These are phyloP conservation scores for Hordeum marinum DNA, from an alignment of 176 grass and related monocot species.

Conservation along the genomic window DNA sequence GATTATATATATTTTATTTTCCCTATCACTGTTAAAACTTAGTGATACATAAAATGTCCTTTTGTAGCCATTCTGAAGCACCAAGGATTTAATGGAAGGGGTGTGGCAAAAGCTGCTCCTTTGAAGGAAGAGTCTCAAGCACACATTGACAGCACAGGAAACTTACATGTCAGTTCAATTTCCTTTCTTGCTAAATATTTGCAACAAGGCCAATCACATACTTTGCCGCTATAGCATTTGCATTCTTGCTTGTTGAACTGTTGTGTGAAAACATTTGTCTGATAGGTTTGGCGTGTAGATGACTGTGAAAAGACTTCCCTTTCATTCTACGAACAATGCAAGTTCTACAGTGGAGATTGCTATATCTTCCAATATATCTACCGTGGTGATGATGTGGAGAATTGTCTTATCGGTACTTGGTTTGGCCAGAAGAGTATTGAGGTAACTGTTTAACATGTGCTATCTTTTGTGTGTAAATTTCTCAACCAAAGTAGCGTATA, in stretches of 20 bases:
- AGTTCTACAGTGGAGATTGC: slow-evolving; percentile 97
- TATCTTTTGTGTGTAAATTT: neutral
- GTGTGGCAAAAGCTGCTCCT: slow-evolving; percentile 69
- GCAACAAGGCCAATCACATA: neutral
- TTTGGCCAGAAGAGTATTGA: slow-evolving; percentile 83
- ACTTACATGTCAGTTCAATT: slow-evolving; percentile 63
- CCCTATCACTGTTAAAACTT: neutral
- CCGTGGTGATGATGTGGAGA: slow-evolving; percentile 70
- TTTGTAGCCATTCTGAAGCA: slow-evolving; percentile 79
- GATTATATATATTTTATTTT: slow-evolving; percentile 10
- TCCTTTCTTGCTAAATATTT: slow-evolving; percentile 28
- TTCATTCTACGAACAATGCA: slow-evolving; percentile 83
- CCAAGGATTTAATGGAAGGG: slow-evolving; percentile 91
- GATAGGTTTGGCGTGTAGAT: slow-evolving; percentile 86
- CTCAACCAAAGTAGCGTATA: neutral
- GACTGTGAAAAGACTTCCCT: slow-evolving; percentile 69
- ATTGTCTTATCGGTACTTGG: slow-evolving; percentile 91
- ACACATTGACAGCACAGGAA: slow-evolving; percentile 92
- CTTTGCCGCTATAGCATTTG: neutral
- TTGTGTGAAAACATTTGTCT: neutral
- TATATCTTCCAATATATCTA: slow-evolving; percentile 98
- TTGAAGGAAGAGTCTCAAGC: slow-evolving; percentile 81
- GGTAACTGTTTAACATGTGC: slow-evolving; percentile 43
- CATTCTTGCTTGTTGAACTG: slow-evolving; percentile 8
- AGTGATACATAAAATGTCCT: slow-evolving; percentile 12